A percentile compares a stretch with the other conserved stretches of the same genome.
Conservation (phyloP, 2,329 filamentous ascomycete genomes). For the Fusarium multiceps region DNA sequence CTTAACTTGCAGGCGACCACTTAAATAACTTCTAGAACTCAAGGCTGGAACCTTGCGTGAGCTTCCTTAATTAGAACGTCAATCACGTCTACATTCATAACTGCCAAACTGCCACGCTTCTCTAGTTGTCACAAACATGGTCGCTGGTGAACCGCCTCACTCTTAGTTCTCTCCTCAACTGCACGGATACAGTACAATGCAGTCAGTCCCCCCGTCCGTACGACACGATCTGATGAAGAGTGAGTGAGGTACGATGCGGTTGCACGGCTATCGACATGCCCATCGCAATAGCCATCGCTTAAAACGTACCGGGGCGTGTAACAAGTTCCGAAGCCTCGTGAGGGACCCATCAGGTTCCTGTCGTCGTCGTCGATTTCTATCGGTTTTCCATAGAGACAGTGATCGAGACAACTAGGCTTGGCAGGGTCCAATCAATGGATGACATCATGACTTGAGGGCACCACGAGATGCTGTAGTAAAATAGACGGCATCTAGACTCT, state of each 20-base stretch:
- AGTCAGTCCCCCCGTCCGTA: background rate
- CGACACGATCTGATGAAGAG: constrained; percentile 32
- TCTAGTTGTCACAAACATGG: constrained; percentile 7
- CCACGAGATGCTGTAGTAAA: background rate
- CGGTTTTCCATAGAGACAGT: background rate
- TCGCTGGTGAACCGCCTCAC: constrained; percentile 24
- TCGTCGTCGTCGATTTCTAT: background rate
- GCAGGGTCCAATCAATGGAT: constrained; percentile 33
- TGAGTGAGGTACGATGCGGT: constrained; percentile 31
- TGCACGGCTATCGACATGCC: constrained; percentile 29
- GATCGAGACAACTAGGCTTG: constrained; percentile 11
- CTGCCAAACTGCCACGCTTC: background rate
- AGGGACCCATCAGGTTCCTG: background rate
- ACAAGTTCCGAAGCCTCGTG: background rate
- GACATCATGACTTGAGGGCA: constrained; percentile 25
- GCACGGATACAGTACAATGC: background rate
- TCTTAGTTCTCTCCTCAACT: background rate
- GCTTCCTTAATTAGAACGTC: constrained; percentile 7
- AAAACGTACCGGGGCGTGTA: constrained; percentile 11
- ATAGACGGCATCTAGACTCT: background rate
- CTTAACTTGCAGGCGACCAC: background rate
- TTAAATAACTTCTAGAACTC: constrained; percentile 2
- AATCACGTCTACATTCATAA: constrained; percentile 29
- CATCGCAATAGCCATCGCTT: constrained; percentile 15
- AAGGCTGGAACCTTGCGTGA: background rate